A percentile compares a stretch with the other conserved stretches of the same genome.
Evolutionary conservation across 768 basidiomycete genomes (phyloP).

Genomic region (Pisolithus orientalis): DNA sequence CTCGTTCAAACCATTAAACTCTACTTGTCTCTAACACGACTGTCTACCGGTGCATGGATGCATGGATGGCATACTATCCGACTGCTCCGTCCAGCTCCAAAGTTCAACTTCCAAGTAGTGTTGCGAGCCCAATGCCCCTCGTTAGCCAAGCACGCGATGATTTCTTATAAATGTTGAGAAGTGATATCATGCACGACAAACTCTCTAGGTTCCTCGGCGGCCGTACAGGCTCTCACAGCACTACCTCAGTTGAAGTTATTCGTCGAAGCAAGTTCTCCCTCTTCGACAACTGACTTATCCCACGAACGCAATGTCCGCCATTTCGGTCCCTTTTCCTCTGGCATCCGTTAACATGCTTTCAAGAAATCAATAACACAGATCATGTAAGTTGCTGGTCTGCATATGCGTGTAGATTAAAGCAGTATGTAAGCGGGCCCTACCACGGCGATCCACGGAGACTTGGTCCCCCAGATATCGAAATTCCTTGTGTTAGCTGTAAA

Average conservation of each 20-base stretch:
- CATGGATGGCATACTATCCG: neutral
- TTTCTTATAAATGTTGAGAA: too few species aligned
- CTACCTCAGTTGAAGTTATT: too few species aligned
- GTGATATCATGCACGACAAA: too few species aligned
- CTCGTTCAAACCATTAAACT: neutral
- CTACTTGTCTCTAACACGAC: neutral
- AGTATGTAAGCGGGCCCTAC: constrained; percentile 8
- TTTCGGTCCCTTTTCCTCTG: neutral
- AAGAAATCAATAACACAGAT: neutral
- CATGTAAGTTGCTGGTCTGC: neutral
- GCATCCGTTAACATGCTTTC: neutral
- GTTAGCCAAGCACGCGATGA: too few species aligned
- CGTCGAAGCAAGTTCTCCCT: too few species aligned
- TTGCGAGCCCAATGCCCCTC: too few species aligned
- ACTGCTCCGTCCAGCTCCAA: neutral
- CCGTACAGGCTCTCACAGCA: too few species aligned
- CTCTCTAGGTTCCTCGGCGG: too few species aligned
- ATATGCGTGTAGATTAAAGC: neutral
- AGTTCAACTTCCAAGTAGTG: neutral
- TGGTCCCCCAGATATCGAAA: constrained; percentile 17
- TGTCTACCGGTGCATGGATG: neutral
- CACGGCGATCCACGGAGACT: constrained; percentile 29
- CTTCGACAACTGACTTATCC: too few species aligned
- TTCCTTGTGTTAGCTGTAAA: constrained; percentile 26
- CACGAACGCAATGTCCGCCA: neutral